Conservation (phyloP, 495 filamentous ascomycete species). For the Wilcoxina mikolae region DNA sequence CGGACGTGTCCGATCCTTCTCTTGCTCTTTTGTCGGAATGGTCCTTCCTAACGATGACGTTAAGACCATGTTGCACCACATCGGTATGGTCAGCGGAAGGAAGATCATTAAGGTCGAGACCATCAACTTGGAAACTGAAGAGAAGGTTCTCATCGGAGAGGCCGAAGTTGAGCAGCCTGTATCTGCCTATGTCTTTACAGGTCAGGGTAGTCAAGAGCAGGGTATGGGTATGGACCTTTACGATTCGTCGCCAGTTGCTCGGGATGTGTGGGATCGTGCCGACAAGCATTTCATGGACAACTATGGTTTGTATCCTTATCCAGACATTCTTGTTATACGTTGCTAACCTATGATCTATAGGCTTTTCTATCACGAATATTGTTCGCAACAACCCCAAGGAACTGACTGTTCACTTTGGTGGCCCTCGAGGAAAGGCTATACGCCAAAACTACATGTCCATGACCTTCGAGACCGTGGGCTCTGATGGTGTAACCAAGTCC, state of each 20-base stretch:
- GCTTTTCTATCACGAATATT: conserved; percentile 93
- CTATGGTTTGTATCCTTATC: conserved; percentile 53
- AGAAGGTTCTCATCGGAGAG: conserved; percentile 87
- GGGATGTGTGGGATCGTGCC: conserved; percentile 95
- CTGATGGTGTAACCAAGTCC: conserved; percentile 84
- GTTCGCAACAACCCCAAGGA: conserved; percentile 99
- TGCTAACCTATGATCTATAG: conserved; percentile 30
- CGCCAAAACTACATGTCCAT: conserved; percentile 99
- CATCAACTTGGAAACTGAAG: conserved; percentile 81
- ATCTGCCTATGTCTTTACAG: conserved; percentile 93
- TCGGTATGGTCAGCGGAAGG: conserved; percentile 93
- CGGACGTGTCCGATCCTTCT: conserved; percentile 91
- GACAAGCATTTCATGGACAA: conserved; percentile 98
- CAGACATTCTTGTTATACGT: background rate
- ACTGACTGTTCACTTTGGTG: conserved; percentile 95
- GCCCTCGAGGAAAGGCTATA: conserved; percentile 89
- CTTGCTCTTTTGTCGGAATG: conserved; percentile 91
- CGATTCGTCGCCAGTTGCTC: conserved; percentile 74
- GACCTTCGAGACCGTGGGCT: conserved; percentile 91
- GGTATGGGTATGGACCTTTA: conserved; percentile 99
- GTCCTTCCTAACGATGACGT: conserved; percentile 92
- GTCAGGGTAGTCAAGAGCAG: conserved; percentile 94
- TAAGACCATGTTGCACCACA: conserved; percentile 82
- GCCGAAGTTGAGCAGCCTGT: conserved; percentile 98
- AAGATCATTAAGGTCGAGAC: conserved; percentile 99